A percentile compares a stretch with the other conserved stretches of the same genome.
Evolutionary conservation across 495 filamentous ascomycete genomes (phyloP).

Genomic region (Penicillium mononematosum): DNA sequence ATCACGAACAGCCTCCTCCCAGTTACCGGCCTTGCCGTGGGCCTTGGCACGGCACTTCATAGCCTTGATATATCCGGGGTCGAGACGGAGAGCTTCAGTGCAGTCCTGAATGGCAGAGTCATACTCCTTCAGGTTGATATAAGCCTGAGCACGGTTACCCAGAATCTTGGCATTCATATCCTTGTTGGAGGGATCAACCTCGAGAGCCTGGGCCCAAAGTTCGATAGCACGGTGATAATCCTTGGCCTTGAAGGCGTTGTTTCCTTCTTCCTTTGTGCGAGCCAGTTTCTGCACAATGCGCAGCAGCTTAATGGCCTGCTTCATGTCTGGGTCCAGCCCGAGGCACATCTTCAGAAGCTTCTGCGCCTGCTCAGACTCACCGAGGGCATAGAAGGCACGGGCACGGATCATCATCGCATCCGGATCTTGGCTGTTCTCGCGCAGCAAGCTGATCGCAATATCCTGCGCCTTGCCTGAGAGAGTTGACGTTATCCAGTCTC

Average conservation of each 20-base stretch:
- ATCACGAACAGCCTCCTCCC: constrained; percentile 87
- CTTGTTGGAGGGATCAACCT: constrained; percentile 86
- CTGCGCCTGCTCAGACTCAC: constrained; percentile 93
- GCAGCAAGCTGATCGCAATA: constrained; percentile 80
- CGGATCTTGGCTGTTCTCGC: constrained; percentile 84
- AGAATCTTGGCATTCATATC: constrained; percentile 91
- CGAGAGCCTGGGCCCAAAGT: constrained; percentile 77
- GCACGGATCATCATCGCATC: constrained; percentile 91
- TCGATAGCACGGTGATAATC: constrained; percentile 77
- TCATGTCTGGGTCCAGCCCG: constrained; percentile 88
- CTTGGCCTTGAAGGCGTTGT: constrained; percentile 81
- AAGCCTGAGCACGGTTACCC: constrained; percentile 84
- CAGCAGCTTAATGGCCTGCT: constrained; percentile 76
- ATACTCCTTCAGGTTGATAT: constrained; percentile 73
- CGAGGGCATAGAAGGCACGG: constrained; percentile 80
- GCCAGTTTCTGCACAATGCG: constrained; percentile 87
- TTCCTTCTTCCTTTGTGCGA: constrained; percentile 91
- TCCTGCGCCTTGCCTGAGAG: constrained; percentile 88
- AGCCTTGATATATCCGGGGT: constrained; percentile 84
- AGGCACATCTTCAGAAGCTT: constrained; percentile 88
- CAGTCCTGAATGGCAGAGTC: constrained; percentile 78
- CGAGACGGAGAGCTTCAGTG: constrained; percentile 78
- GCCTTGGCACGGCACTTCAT: constrained; percentile 91
- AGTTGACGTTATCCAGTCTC: constrained; percentile 87
- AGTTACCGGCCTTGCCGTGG: constrained; percentile 75